Evolutionary conservation across 768 basidiomycete genomes (phyloP).

Genomic region (Trametes meyenii): DNA sequence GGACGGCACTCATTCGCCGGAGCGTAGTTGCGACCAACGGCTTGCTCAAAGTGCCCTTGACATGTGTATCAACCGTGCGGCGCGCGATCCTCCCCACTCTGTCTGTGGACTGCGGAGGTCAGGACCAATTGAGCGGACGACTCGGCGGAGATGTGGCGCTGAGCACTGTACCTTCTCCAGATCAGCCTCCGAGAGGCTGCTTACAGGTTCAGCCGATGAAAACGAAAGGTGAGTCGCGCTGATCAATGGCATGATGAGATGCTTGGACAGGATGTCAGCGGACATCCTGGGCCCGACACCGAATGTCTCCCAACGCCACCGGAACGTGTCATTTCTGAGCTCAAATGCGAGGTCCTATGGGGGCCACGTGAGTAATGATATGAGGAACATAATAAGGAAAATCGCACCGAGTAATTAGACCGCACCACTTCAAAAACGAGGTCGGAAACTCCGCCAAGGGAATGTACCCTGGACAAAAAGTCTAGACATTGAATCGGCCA

Average conservation of each 20-base stretch:
- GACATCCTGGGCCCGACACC: slow-evolving; percentile 64
- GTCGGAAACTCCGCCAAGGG: slow-evolving; percentile 60
- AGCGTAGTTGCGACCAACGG: slow-evolving; percentile 69
- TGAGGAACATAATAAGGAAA: slow-evolving; percentile 12
- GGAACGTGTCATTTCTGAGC: slow-evolving; percentile 60
- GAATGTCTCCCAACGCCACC: slow-evolving; percentile 81
- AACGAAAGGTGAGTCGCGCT: slow-evolving; percentile 71
- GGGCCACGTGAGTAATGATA: slow-evolving; percentile 14
- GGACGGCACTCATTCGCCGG: slow-evolving; percentile 70
- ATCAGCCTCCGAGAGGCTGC: slow-evolving; percentile 57
- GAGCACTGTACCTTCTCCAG: slow-evolving; percentile 60
- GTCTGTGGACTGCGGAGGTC: slow-evolving; percentile 57
- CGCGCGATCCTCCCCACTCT: slow-evolving; percentile 71
- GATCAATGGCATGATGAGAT: slow-evolving; percentile 77
- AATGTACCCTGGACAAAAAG: slow-evolving; percentile 59
- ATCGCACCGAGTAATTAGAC: slow-evolving; percentile 61
- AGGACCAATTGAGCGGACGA: slow-evolving; percentile 13
- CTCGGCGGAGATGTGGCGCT: slow-evolving; percentile 5
- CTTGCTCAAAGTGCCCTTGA: slow-evolving; percentile 70
- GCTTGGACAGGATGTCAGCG: slow-evolving; percentile 75
- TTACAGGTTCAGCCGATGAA: slow-evolving; percentile 57
- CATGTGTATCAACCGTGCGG: slow-evolving; percentile 67
- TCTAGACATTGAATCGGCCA: slow-evolving; percentile 63
- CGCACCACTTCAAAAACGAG: slow-evolving; percentile 61
- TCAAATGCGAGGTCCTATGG: slow-evolving; percentile 68